phyloP scores from a whole-genome alignment of 202 grass and related monocot species.

The Zoysia matrella region DNA sequence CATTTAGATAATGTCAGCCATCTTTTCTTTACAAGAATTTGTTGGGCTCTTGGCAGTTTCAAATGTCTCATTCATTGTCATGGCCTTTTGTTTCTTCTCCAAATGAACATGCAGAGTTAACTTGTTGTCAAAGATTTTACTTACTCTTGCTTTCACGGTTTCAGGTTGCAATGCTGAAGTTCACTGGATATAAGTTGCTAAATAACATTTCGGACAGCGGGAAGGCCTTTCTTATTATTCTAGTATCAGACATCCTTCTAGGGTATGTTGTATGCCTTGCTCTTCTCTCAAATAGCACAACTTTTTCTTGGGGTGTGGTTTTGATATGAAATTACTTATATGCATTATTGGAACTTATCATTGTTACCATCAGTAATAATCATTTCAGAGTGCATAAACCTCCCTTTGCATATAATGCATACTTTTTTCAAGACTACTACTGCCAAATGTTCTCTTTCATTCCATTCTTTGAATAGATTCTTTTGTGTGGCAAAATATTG shows the following conservation, averaged over 20 bases:
- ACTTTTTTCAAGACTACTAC: neutral
- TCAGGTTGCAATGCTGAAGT: conserved; percentile 96
- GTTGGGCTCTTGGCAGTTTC: neutral
- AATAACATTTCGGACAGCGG: conserved; percentile 85
- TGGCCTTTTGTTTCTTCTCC: conserved; percentile 22
- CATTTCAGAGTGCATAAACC: conserved; percentile 3
- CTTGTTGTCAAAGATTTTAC: conserved; percentile 41
- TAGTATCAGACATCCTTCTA: conserved; percentile 88
- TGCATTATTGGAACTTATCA: neutral
- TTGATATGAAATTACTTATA: neutral
- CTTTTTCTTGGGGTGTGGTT: neutral
- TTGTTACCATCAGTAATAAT: conserved; percentile 15
- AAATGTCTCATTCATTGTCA: conserved; percentile 18
- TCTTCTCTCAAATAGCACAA: conserved; percentile 18
- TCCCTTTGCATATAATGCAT: conserved; percentile 10
- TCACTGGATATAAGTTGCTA: conserved; percentile 97
- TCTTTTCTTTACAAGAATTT: conserved; percentile 14
- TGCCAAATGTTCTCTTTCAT: neutral
- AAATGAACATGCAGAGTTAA: conserved; percentile 33
- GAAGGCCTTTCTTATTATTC: conserved; percentile 94
- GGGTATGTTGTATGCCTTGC: conserved; percentile 64
- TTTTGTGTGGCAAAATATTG: conserved; percentile 30
- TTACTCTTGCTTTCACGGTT: conserved; percentile 29
- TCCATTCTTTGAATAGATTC: neutral
- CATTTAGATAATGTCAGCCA: conserved; percentile 18